Base-by-base conservation (phyloP, 1,284 basidiomycete species). In the Tausonia pullulans region DNA sequence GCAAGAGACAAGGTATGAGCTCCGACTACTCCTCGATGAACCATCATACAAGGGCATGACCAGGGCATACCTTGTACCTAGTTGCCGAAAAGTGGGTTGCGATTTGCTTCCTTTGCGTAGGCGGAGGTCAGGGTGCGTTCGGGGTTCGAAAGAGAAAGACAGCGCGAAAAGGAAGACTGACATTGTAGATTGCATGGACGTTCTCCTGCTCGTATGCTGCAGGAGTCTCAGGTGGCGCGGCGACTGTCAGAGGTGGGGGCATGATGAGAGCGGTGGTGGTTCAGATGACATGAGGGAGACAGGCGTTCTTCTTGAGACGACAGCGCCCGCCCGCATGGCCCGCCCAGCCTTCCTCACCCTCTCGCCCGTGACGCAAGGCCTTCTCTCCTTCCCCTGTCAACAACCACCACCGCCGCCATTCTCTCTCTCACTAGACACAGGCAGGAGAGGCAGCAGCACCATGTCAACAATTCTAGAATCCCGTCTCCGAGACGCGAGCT, bases 101-200 rank as follows among this genome's bases (percentile, higher is more conserved):
- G 51, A 65, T 65, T 11, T 58, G 50, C 64, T 65, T 5, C 11
- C 4, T 3, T 14, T 16, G 10, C 7, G 16, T 16, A 44, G 57
- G 49, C 4, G 48, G n/a, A 14, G n/a, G 7, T 5, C 2, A n/a
- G 39, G 44, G 58, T 53, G 41, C 52, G 58, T 16, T 50, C 13
- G 14, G 54, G 13, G 41, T 5, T 8, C 8, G 41, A 54, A 53
- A 8, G 41, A 16, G 48, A 45, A 0, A 41, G 41, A 13, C 43
- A 13, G 5, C 8, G 48, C 40, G 13, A 39, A 5, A 11, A 9
- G 48, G 50, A 4, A 14, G 43, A 45, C 64, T 43, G 40, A 65
- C 64, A 39, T 65, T 65, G 64, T 65, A 65, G 16, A 65, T 60
- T 39, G 61, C 58, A 54, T 65, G 64, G 41, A 65, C 64, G 45